Conservation (phyloP, 495 filamentous ascomycete species). For the Rostrohypoxylon terebratum region DNA sequence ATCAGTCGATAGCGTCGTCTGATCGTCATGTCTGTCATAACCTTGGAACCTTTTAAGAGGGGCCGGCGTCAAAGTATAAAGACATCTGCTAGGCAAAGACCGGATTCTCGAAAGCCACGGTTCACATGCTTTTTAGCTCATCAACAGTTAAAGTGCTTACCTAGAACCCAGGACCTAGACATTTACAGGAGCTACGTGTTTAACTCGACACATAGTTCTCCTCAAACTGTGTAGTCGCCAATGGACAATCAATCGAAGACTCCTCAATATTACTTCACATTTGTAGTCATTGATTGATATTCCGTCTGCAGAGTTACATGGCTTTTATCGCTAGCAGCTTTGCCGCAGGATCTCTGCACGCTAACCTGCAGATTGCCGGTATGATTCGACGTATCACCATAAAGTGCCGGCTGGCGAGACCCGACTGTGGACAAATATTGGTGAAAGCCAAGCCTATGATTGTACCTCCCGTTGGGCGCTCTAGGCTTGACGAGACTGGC, state of each 20-base stretch:
- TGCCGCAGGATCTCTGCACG: slow-evolving; percentile 35
- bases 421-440: slow-evolving; percentile 36
- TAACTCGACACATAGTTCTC: slow-evolving; percentile 5
- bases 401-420: slow-evolving; percentile 40
- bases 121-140: slow-evolving; percentile 8
- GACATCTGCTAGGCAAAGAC: neutral
- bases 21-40: neutral
- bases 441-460: slow-evolving; percentile 20
- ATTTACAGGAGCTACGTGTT: slow-evolving; percentile 29
- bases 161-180: neutral
- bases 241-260: slow-evolving; percentile 8
- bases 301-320: slow-evolving; percentile 30
- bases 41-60: neutral
- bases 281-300: slow-evolving; percentile 25
- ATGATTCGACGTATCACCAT: slow-evolving; percentile 34
- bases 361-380: slow-evolving; percentile 36
- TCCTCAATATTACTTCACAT: slow-evolving; percentile 19
- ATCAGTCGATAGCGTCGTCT: slow-evolving; percentile 7
- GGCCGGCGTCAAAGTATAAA: slow-evolving; percentile 3
- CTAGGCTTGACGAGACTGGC: slow-evolving; percentile 10
- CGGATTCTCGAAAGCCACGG: slow-evolving; percentile 1
- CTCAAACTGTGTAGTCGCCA: slow-evolving; percentile 15
- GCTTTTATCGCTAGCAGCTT: slow-evolving; percentile 26
- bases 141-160: slow-evolving; percentile 4
- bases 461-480: slow-evolving; percentile 21